Evolutionary conservation across 148 eudicot species (phyloP).

Genomic region (Chenopodium quinoa): DNA sequence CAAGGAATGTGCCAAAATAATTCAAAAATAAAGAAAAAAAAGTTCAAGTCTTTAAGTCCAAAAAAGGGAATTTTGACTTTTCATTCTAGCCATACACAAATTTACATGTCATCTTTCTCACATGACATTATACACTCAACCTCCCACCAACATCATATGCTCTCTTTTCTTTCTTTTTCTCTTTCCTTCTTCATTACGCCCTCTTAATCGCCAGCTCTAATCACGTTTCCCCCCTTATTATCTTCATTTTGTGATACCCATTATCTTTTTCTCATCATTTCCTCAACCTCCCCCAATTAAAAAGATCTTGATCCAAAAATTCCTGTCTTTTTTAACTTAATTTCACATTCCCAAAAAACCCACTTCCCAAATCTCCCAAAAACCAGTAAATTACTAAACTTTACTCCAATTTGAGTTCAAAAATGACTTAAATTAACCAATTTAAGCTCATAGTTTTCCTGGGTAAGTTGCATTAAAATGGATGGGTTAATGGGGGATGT

Average conservation of each 20-base stretch:
- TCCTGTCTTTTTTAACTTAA: background rate
- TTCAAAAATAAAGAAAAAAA: background rate
- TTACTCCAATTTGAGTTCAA: background rate
- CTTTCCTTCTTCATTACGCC: slow-evolving; percentile 5
- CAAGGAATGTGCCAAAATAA: slow-evolving; percentile 15
- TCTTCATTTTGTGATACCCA: background rate
- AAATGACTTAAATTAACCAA: background rate
- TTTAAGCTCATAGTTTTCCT: background rate
- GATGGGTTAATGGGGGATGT: slow-evolving; percentile 35
- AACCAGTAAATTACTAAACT: background rate
- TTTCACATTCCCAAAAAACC: slow-evolving; percentile 22
- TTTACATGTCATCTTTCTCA: slow-evolving; percentile 38
- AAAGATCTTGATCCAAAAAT: slow-evolving; percentile 8
- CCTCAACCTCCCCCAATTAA: slow-evolving; percentile 15
- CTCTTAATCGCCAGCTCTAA: slow-evolving; percentile 20
- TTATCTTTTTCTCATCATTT: slow-evolving; percentile 16
- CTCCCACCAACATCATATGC: slow-evolving; percentile 16
- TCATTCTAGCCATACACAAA: slow-evolving; percentile 15
- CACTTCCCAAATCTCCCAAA: slow-evolving; percentile 4
- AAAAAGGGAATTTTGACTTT: slow-evolving; percentile 19
- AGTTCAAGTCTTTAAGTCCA: slow-evolving; percentile 7
- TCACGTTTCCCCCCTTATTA: slow-evolving; percentile 16
- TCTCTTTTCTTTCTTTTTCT: background rate
- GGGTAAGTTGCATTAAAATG: background rate
- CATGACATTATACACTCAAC: slow-evolving; percentile 32